Base-by-base conservation (phyloP, 306 rosid genomes). In the Vigna radiata region DNA sequence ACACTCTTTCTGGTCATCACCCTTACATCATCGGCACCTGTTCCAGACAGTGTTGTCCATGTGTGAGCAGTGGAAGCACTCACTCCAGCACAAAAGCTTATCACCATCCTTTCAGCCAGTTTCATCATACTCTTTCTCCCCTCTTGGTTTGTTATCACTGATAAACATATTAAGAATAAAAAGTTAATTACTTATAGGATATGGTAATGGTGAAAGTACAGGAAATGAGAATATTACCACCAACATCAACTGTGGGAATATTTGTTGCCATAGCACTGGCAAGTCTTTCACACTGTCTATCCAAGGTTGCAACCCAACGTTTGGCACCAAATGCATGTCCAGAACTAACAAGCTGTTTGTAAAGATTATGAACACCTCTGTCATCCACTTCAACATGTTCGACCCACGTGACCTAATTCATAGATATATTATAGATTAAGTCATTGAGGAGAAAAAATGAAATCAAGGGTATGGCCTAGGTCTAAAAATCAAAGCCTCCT, bases 111-210 rank as follows among this genome's bases (percentile, higher is more conserved):
- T 86, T 96, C 99, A 0, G 99, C 99, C 29, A 96, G 81, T 68
- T 96, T 96, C 86, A 96, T 19, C 97, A 96, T 92, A 23, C 99
- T 96, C 88, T 90, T 96, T 46, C 99, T 92, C 58, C 97, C 98
- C 43, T 92, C 99, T 88, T 91, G 98, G 83, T 79, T 96, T 29
- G 98, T 93, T 85, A 96, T 87, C 78, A 92, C 97, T 95, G 18
- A 10, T 10, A 29, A 39, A 0, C 47, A 19, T 66, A 5, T 8
- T 10, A 12, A 36, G 25, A 63, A 37, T n/a, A 46, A 29, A 2
- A 60, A 31, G 67, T 60, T 60, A 29, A 29, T 60, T 60, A 2
- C 46, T 41, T 39, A 8, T 0, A n/a, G n/a, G 12, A 33, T 33
- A 33, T 33, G 37, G 1, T 33, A 5, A 33, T 0, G 37, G 7